Percentiles rank a stretch among this genome's conserved stretches.
These are phyloP conservation scores for Miamiensis avidus DNA, from an alignment of 169 alveolate genomes.

Conservation along the genomic window DNA sequence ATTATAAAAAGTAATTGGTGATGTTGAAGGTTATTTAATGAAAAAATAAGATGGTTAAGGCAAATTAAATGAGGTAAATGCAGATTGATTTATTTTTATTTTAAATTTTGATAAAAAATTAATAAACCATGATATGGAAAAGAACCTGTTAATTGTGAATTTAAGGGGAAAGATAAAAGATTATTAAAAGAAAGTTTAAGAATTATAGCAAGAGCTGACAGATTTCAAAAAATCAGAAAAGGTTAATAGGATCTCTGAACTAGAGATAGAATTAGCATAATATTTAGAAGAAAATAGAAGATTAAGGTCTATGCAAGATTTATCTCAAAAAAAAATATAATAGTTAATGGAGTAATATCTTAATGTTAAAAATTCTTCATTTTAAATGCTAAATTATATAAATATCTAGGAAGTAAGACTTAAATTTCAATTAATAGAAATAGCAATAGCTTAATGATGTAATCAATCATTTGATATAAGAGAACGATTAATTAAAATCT, in stretches of 20 bases:
- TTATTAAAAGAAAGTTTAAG: no score
- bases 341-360: neutral
- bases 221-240: neutral
- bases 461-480: no score
- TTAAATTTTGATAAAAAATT: no score
- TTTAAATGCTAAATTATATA: neutral
- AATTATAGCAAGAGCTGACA: no score
- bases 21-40: neutral
- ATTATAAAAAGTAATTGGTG: neutral
- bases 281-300: neutral
- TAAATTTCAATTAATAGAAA: no score
- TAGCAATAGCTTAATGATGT: neutral
- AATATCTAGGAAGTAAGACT: neutral
- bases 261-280: neutral
- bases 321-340: no score
- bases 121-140: no score
- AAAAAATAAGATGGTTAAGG: neutral
- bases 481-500: no score
- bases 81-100: no score
- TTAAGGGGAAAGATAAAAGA: neutral
- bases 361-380: neutral
- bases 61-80: neutral
- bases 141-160: neutral
- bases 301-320: neutral
- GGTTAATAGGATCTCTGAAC: neutral